Conservation (phyloP, 371 early-diverging fungal species). For the Haplosporangium sp. region DNA sequence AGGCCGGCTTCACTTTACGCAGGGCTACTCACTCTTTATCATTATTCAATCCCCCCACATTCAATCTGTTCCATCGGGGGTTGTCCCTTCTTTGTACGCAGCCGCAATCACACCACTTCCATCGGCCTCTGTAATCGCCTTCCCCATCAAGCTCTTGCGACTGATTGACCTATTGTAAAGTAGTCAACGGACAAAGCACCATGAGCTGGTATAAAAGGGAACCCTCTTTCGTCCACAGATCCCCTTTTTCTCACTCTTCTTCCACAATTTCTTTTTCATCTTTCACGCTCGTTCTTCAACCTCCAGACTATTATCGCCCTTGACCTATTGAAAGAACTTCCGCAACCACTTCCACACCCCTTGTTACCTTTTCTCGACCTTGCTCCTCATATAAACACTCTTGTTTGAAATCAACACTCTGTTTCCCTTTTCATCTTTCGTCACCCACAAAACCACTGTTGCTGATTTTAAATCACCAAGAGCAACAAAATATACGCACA, state of each 20-base stretch:
- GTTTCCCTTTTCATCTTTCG: not conserved
- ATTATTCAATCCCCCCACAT: constrained; percentile 11
- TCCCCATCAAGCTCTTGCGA: not conserved
- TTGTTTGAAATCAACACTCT: not conserved
- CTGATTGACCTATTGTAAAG: not conserved
- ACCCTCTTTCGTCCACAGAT: constrained; percentile 21
- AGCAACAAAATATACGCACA: not conserved
- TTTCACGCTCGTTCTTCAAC: not conserved
- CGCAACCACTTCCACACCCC: not conserved
- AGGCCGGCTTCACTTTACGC: constrained; percentile 4
- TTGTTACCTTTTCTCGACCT: not conserved
- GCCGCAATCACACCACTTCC: constrained; percentile 26
- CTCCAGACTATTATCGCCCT: not conserved
- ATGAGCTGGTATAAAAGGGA: constrained; percentile 34
- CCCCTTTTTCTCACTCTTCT: constrained; percentile 2
- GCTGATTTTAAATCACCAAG: not conserved
- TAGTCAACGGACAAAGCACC: no score
- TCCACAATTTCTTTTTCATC: not conserved
- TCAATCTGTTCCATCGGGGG: not conserved
- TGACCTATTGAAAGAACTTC: not conserved
- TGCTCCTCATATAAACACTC: no score
- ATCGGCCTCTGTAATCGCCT: not conserved
- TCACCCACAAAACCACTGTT: not conserved
- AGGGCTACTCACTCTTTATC: constrained; percentile 14
- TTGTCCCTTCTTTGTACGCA: constrained; percentile 1